Base-by-base conservation (phyloP, 257 asterid species). In the Salvia rosmarinus region DNA sequence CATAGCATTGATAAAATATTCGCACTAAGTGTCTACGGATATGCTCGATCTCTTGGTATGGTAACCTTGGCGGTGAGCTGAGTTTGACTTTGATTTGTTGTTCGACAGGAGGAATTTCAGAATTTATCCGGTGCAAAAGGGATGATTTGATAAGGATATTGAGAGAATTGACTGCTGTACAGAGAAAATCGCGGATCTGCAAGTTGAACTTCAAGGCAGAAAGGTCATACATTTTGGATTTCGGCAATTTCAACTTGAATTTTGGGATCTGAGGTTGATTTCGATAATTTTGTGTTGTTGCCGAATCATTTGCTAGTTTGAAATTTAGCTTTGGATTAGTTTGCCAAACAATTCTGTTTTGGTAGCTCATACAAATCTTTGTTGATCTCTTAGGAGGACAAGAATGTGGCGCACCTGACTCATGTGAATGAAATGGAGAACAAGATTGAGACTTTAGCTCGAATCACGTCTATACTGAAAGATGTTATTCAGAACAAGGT, bases 141-240 rank as follows among this genome's bases (percentile, higher is more conserved):
- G 99, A 87, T 70, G 96, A 91, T 72, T 88, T 95, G 90, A 79
- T 95, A 56, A 87, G 87, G 87, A 91, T 91, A 59, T 84, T 95
- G 83, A 79, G 95, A 82, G 99, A 95, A 80, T 80, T 95, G 72
- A 95, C 98, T 43, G 79, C 86, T 43, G 97, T 95, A 21, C 99
- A 95, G 64, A 85, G 97, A 59, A 95, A 82, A 91, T 89, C 16
- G 95, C 97, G 39, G 97, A 91, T 85, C 88, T 95, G 82, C 99
- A 91, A 88, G 98, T 95, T 50, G 98, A 95, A 78, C 98, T 95
- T 81, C 99, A 95, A 78, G 99, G 99, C 66, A 86, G 99, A 81
- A 95, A 95, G 97, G 98, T 95, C 57, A 75, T 23, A 52, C 50
- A 37, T 7, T 75, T 32, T 65, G 52, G 32, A 44, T 82, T 72